phyloP scores from a whole-genome alignment of 2,329 filamentous ascomycete genomes.

The Sporothrix euskadiensis region DNA sequence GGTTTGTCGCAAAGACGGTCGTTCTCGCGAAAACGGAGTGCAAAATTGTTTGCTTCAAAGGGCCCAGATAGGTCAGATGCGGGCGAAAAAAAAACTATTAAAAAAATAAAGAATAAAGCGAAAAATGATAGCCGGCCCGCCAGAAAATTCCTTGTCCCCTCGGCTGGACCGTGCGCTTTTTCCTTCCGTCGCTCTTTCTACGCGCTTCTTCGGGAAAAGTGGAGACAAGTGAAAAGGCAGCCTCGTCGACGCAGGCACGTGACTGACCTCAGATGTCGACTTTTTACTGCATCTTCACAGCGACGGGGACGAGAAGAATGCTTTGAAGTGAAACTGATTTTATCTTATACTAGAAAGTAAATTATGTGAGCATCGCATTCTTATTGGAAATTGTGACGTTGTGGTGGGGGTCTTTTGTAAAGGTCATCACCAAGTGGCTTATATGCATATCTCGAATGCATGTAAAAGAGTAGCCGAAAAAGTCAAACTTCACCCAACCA shows the following conservation, averaged over 20 bases:
- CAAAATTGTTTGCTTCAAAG: constrained; percentile 24
- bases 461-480: constrained; percentile 5
- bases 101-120: constrained; percentile 18
- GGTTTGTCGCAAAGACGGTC: constrained; percentile 13
- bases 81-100: constrained; percentile 18
- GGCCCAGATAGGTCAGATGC: neutral
- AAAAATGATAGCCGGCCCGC: constrained; percentile 23
- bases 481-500: constrained; percentile 23
- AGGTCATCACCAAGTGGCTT: neutral
- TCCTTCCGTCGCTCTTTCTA: constrained; percentile 7
- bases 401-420: neutral
- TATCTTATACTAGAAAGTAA: neutral
- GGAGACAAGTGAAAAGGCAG: neutral
- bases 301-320: too few relatives aligned
- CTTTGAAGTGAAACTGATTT: neutral
- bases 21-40: constrained; percentile 14
- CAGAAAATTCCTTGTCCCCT: constrained; percentile 21
- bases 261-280: neutral
- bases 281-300: neutral
- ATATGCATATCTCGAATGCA: constrained; percentile 21
- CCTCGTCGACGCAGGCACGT: neutral
- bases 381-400: too few relatives aligned
- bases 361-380: neutral
- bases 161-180: constrained; percentile 30
- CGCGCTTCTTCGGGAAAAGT: constrained; percentile 20